phyloP scores from a whole-genome alignment of 2,329 filamentous ascomycete species.

The Macroventuria anomochaeta region DNA sequence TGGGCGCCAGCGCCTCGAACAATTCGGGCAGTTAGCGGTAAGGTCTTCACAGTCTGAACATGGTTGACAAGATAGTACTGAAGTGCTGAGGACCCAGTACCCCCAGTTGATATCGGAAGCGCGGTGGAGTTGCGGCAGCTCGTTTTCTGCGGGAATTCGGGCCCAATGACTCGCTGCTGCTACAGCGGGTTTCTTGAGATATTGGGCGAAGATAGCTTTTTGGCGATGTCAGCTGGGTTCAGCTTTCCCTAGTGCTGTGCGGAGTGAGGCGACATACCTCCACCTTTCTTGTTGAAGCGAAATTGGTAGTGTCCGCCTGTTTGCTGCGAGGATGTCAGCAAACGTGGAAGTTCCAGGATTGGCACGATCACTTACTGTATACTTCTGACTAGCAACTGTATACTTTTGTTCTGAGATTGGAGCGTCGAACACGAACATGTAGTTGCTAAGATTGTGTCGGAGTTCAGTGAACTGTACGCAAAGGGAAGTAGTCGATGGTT shows the following conservation, averaged over 20 bases:
- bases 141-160: not conserved
- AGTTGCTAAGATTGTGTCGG: not conserved
- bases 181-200: not conserved
- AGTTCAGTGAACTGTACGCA: no score
- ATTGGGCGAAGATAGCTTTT: not conserved
- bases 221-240: no score
- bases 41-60: not conserved
- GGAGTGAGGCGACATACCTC: not conserved
- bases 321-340: not conserved
- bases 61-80: not conserved
- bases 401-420: not conserved
- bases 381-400: not conserved
- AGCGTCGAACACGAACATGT: slow-evolving; percentile 13
- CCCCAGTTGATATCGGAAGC: slow-evolving; percentile 20
- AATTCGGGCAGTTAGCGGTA: not conserved
- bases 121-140: slow-evolving; percentile 9
- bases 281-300: slow-evolving; percentile 6
- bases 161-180: not conserved
- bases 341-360: no score
- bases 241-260: no score
- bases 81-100: slow-evolving; percentile 10
- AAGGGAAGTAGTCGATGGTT: no score
- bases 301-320: slow-evolving; percentile 11
- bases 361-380: not conserved
- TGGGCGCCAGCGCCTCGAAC: not conserved